Evolutionary conservation across 2,329 filamentous ascomycete genomes (phyloP).

Genomic region (Aspergillus luchuensis): DNA sequence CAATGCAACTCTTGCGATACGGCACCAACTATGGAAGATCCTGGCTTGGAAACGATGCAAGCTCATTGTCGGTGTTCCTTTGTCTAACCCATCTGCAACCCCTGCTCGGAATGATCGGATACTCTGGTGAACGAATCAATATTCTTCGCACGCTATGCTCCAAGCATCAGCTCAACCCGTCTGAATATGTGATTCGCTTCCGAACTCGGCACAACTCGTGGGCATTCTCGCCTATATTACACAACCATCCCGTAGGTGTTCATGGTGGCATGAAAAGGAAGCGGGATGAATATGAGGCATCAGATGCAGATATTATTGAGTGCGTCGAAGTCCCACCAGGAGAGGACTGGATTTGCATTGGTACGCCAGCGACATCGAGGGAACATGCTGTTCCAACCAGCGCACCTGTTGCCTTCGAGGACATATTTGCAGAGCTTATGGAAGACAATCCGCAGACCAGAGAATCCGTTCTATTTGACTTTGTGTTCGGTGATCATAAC

Average conservation of each 20-base stretch:
- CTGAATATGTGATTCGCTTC: constrained; percentile 7
- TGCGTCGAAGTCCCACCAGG: background rate
- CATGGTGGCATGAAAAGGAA: background rate
- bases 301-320: background rate
- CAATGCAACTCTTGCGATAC: constrained; percentile 10
- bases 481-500: background rate
- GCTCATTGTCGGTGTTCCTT: background rate
- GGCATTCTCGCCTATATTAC: background rate
- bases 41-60: constrained; percentile 4
- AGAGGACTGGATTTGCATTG: background rate
- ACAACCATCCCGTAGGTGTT: background rate
- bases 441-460: background rate
- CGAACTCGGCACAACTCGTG: background rate
- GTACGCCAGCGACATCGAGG: background rate
- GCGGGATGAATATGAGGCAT: background rate
- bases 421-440: background rate
- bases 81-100: background rate
- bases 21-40: background rate
- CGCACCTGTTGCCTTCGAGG: background rate
- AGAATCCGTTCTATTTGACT: background rate
- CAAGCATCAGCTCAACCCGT: background rate
- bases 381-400: background rate
- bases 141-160: background rate
- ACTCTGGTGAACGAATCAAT: background rate
- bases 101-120: background rate